Base-by-base conservation (phyloP, 23 red algal genomes). In the Gracilaria vermiculophylla region DNA sequence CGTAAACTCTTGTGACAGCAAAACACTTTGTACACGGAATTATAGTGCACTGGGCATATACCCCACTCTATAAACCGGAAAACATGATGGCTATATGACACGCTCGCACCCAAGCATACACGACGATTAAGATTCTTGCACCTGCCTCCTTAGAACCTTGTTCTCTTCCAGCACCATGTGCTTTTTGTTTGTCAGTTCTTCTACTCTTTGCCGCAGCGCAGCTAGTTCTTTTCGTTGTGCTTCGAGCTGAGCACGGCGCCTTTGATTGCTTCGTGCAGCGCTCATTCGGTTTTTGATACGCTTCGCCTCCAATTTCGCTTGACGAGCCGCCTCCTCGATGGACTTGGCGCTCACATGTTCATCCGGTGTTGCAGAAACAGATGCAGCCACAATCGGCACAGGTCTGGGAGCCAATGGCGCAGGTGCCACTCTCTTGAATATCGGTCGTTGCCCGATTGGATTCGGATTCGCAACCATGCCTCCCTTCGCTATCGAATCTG, bases 201-300 rank as follows among this genome's bases (percentile, higher is more conserved):
- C 61, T 15, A 73, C 66, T 31, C 81, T 31, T 31, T 74, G 42
- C 31, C 65, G 60, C 24, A 86, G 81, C 34, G 19, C 19, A 15
- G 27, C 65, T 5, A 86, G 64, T 45, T 86, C 81, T 54, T 86
- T 55, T 33, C 61, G 54, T 49, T 86, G 81, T 28, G 81, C 81
- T 34, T 86, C 81, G 17, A 86, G 65, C 23, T 86, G 81, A 47
- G 62, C 64, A 9, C 81, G 39, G n/a, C 81, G 60, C 42, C 73
- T 86, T 34, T 86, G 81, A 34, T 86, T 86, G 43, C 81, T 86
- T 72, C 66, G 54, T 0, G 81, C 81, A 25, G 81, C 81, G 37
- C 81, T 86, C 51, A 86, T 55, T 51, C 81, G 62, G 64, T 86
- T 86, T 45, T 86, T 86, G n/a, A 86, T 86, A 40, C 81, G 81